Evolutionary conservation across 371 early-diverging fungal species (phyloP).

Genomic region (Umbelopsis sp.): DNA sequence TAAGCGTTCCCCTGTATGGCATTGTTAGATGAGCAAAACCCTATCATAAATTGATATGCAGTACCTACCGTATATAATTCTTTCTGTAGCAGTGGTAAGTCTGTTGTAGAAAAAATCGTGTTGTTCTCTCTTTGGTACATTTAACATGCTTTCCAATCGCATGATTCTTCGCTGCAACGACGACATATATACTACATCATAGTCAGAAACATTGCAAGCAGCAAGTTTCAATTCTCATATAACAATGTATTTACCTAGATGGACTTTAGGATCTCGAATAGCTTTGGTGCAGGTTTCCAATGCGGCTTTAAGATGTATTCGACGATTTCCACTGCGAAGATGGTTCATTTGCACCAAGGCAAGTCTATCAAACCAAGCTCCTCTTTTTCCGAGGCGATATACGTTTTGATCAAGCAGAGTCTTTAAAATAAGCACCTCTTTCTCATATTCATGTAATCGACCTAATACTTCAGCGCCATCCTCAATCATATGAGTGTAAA

Average conservation of each 20-base stretch:
- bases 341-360: conserved; percentile 65
- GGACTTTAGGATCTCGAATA: conserved; percentile 58
- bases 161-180: conserved; percentile 45
- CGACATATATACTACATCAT: conserved; percentile 35
- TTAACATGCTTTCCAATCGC: conserved; percentile 52
- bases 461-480: conserved; percentile 60
- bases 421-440: conserved; percentile 59
- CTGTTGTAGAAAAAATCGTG: conserved; percentile 59
- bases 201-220: not conserved
- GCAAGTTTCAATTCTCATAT: not conserved
- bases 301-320: conserved; percentile 51
- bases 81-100: conserved; percentile 47
- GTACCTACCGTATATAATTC: conserved; percentile 41
- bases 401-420: conserved; percentile 61
- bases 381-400: conserved; percentile 63
- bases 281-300: conserved; percentile 56
- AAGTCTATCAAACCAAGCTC: conserved; percentile 75
- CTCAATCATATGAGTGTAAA: conserved; percentile 65
- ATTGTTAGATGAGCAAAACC: not conserved
- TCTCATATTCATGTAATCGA: conserved; percentile 57
- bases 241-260: conserved; percentile 38
- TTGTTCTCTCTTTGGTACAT: conserved; percentile 56
- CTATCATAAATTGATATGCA: not conserved
- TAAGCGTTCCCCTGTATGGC: conserved; percentile 35
- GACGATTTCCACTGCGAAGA: conserved; percentile 34